Evolutionary conservation across 805 yeast genomes (phyloP), one percentile per base, ranked within the genome.

Genomic region (Lipomyces orientalis): DNA sequence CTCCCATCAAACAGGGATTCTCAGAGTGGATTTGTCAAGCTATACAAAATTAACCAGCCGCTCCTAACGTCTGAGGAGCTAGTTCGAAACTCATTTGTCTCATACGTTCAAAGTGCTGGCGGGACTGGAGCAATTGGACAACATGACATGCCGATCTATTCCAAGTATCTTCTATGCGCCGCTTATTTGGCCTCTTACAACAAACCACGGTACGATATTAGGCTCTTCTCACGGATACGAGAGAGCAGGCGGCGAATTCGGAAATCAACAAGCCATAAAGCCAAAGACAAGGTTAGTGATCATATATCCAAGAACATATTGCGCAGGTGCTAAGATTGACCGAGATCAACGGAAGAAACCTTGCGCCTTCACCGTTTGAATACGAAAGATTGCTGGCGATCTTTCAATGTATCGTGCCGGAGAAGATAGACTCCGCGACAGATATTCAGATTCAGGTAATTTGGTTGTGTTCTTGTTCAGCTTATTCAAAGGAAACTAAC

Each of bases 101-200:
- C 49, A 14, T 8, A 29, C 12, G 54, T 37, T 14, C 46, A 31
- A 6, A n/a, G 58, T 16, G 16, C 16, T 46, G 43, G 16, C 37
- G 8, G 16, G 49, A 8, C 61, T 12, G 55, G 14, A 4, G 6
- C 33, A 16, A 33, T 33, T 12, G 69, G 60, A 9, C 52, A 62
- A 33, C 56, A 55, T 5, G 65, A 67, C 46, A 63, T 68, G 69
- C 67, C 71, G 33, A 19, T 54, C 3, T 34, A 57, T 14, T 54
- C 71, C 1, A 90, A 90, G 74, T 91, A 85, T 74, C 78, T 93
- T n/a, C 78, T 93, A 16, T 84, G 92, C 39, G 91, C 97, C 0
- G 88, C 97, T 0, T 93, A 90, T 76, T 79, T 93, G 59, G 96
- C 97, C 0, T 91, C 97, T 0, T 90, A 85, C 75, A 86, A 87